phyloP scores from a whole-genome alignment of 768 basidiomycete genomes.

The Boletus edulis region DNA sequence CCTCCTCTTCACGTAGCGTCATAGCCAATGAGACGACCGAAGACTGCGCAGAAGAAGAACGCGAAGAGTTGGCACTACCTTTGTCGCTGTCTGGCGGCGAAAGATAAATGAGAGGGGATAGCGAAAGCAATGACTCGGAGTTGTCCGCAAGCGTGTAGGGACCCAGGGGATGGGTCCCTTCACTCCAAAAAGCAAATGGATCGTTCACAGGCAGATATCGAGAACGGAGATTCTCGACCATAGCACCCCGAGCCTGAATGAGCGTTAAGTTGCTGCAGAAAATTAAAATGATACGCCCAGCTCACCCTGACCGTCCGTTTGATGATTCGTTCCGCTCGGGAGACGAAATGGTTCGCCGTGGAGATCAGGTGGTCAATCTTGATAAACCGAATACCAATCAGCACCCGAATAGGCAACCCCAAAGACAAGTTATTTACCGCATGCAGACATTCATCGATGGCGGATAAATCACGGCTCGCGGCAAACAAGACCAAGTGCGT shows the following conservation, averaged over 20 bases:
- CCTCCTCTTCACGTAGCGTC: conserved; percentile 53
- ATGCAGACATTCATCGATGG: conserved; percentile 52
- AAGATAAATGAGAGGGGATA: conserved; percentile 20
- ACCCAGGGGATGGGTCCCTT: conserved; percentile 1
- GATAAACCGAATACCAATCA: neutral
- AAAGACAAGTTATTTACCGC: conserved; percentile 41
- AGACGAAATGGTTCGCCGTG: conserved; percentile 52
- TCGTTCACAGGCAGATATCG: conserved; percentile 23
- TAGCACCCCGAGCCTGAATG: conserved; percentile 47
- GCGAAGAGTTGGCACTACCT: conserved; percentile 13
- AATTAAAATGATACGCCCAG: neutral
- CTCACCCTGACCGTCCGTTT: conserved; percentile 55
- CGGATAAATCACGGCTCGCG: conserved; percentile 54
- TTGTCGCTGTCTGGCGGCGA: conserved; percentile 14
- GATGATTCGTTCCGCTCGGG: conserved; percentile 55
- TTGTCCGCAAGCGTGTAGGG: neutral
- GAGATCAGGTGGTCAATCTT: conserved; percentile 59
- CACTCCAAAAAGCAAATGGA: conserved; percentile 19
- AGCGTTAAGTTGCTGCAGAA: conserved; percentile 1
- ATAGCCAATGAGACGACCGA: conserved; percentile 45
- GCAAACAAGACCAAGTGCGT: conserved; percentile 49
- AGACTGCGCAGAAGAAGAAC: conserved; percentile 31
- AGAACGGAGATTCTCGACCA: conserved; percentile 43
- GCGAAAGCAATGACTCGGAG: conserved; percentile 1
- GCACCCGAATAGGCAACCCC: conserved; percentile 4